Evolutionary conservation across 164 flowering plant species (phyloP).

Genomic region (Umbilicus rupestris): DNA sequence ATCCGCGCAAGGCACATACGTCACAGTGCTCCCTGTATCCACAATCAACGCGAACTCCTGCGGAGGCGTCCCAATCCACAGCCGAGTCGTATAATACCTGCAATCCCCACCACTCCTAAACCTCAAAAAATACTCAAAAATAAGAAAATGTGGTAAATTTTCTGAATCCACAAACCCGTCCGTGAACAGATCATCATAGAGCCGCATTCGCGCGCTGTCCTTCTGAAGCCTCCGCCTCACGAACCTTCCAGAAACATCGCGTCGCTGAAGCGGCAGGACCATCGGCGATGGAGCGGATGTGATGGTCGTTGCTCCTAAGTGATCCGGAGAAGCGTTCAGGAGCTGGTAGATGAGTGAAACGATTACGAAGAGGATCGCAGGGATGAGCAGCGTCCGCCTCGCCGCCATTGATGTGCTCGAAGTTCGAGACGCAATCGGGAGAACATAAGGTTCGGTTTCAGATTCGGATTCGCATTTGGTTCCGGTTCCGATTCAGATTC

Average conservation of each 20-base stretch:
- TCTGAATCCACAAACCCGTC: constrained; percentile 43
- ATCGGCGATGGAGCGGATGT: constrained; percentile 14
- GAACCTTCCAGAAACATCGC: neutral
- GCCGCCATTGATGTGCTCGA: too few species aligned
- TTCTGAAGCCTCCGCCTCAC: neutral
- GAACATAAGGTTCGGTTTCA: too few species aligned
- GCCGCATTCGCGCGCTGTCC: constrained; percentile 66
- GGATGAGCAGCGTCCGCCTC: too few species aligned
- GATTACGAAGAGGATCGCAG: neutral
- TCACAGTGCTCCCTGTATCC: constrained; percentile 93
- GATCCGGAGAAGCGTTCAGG: neutral
- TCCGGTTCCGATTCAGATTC: too few species aligned
- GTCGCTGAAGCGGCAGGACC: constrained; percentile 26
- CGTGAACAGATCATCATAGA: constrained; percentile 74
- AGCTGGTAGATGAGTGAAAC: neutral
- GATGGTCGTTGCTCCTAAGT: too few species aligned
- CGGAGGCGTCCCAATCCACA: constrained; percentile 93
- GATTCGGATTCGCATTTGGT: too few species aligned
- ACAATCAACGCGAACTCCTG: constrained; percentile 90
- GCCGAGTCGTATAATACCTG: constrained; percentile 84
- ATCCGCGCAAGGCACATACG: constrained; percentile 84
- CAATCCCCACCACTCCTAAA: neutral
- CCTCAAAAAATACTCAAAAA: neutral
- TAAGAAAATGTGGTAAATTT: too few species aligned
- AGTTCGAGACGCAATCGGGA: too few species aligned